A percentile compares a stretch with the other conserved stretches of the same genome.
These are phyloP conservation scores for Candida namnaoensis DNA, from an alignment of 805 yeast genomes.

Conservation along the genomic window DNA sequence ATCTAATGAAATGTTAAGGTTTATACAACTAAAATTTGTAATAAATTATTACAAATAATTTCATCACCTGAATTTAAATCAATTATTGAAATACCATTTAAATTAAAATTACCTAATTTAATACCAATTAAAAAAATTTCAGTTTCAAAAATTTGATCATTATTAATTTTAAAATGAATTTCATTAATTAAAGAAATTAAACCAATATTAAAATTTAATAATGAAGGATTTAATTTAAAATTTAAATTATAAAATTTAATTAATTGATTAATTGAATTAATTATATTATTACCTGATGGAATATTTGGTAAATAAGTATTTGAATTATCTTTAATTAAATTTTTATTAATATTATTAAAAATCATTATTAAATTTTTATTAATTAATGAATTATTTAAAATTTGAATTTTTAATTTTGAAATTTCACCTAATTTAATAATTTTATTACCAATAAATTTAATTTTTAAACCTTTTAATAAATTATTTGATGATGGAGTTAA, in stretches of 20 bases:
- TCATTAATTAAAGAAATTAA: constrained; percentile 59
- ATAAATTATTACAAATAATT: constrained; percentile 58
- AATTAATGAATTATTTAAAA: constrained; percentile 49
- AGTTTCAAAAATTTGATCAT: constrained; percentile 56
- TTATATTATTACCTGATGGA: constrained; percentile 9
- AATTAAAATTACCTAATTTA: constrained; percentile 52
- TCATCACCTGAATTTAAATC: constrained; percentile 60
- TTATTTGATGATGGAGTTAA: constrained; percentile 2
- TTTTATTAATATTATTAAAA: constrained; percentile 6
- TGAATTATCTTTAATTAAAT: no score
- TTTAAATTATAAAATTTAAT: no score
- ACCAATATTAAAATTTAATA: constrained; percentile 27
- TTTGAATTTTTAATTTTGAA: constrained; percentile 56
- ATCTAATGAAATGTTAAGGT: no score
- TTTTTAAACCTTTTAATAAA: constrained; percentile 24
- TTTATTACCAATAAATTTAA: constrained; percentile 57
- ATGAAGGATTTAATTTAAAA: no score
- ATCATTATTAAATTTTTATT: constrained; percentile 44
- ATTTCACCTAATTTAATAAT: constrained; percentile 50
- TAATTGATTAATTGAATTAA: no score
- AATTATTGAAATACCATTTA: constrained; percentile 57
- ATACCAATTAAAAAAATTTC: constrained; percentile 53
- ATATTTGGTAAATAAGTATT: constrained; percentile 8
- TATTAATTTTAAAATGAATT: constrained; percentile 48
- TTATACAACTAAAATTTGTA: constrained; percentile 62